A percentile compares a stretch with the other conserved stretches of the same genome.
These are phyloP conservation scores for Prinsepia uniflora DNA, from an alignment of 306 rosid genomes.

Conservation along the genomic window DNA sequence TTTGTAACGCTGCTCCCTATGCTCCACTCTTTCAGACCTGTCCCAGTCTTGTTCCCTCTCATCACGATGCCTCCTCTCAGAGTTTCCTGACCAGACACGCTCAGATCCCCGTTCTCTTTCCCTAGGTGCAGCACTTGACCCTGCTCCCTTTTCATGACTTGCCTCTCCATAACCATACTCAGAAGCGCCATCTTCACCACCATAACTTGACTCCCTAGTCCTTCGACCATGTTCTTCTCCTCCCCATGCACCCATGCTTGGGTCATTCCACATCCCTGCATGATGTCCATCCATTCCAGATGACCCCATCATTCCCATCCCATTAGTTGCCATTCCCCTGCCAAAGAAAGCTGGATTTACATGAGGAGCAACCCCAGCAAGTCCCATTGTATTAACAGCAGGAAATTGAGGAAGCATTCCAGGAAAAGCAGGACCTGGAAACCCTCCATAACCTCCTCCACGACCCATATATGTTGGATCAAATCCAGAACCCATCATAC, in stretches of 20 bases:
- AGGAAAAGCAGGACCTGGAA: constrained; percentile 90
- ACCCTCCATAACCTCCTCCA: constrained; percentile 87
- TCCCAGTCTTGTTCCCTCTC: constrained; percentile 87
- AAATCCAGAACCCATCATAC: constrained; percentile 94
- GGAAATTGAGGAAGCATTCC: constrained; percentile 82
- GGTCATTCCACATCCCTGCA: constrained; percentile 98
- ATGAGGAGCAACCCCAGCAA: constrained; percentile 96
- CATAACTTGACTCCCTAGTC: constrained; percentile 91
- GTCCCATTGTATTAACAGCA: constrained; percentile 79
- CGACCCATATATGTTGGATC: constrained; percentile 97
- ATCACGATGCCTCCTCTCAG: constrained; percentile 80
- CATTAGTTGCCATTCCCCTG: constrained; percentile 91
- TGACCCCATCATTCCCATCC: constrained; percentile 96
- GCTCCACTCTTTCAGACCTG: constrained; percentile 16
- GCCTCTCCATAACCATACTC: constrained; percentile 91
- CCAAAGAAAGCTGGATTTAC: constrained; percentile 97
- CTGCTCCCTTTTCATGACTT: constrained; percentile 76
- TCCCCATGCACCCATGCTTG: constrained; percentile 93
- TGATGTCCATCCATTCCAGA: constrained; percentile 86
- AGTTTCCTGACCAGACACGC: constrained; percentile 91
- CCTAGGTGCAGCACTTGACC: constrained; percentile 65
- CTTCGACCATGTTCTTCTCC: constrained; percentile 81
- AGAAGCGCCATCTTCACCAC: constrained; percentile 85
- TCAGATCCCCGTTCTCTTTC: constrained; percentile 95
- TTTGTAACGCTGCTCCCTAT: constrained; percentile 29